These are phyloP conservation scores for Syzygium grande DNA, from an alignment of 345 rosid genomes.

Conservation along the genomic window DNA sequence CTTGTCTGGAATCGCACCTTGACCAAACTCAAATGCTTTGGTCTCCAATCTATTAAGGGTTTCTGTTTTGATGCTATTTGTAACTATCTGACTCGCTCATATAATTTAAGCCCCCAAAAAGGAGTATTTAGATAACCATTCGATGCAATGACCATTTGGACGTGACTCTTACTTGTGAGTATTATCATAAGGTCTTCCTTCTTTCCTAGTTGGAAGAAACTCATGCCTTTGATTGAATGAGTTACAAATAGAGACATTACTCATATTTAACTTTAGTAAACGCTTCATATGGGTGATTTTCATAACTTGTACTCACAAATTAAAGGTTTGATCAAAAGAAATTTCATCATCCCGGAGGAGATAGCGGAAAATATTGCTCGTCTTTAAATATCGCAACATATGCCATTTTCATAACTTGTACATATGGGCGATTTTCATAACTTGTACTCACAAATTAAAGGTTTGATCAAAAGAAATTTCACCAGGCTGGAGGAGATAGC, in stretches of 20 bases:
- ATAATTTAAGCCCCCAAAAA: neutral
- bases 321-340: neutral
- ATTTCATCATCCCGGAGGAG: neutral
- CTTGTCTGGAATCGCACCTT: neutral
- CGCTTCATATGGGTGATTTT: neutral
- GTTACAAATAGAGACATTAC: neutral
- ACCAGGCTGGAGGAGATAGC: neutral
- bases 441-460: neutral
- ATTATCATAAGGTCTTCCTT: neutral
- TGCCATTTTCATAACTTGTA: neutral
- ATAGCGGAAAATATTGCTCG: neutral
- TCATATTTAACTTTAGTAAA: neutral
- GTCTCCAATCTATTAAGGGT: neutral
- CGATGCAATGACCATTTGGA: neutral
- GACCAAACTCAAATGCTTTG: neutral
- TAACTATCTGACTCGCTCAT: neutral
- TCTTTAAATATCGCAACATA: neutral
- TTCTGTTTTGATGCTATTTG: neutral
- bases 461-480: neutral
- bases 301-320: neutral
- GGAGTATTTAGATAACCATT: neutral
- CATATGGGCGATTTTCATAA: no score
- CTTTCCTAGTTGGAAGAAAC: neutral
- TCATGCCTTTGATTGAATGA: neutral
- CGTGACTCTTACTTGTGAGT: neutral